Percentiles rank a stretch among this genome's conserved stretches.
Evolutionary conservation across 1,284 basidiomycete species (phyloP).

Genomic region (Rhodotorula sp.): DNA sequence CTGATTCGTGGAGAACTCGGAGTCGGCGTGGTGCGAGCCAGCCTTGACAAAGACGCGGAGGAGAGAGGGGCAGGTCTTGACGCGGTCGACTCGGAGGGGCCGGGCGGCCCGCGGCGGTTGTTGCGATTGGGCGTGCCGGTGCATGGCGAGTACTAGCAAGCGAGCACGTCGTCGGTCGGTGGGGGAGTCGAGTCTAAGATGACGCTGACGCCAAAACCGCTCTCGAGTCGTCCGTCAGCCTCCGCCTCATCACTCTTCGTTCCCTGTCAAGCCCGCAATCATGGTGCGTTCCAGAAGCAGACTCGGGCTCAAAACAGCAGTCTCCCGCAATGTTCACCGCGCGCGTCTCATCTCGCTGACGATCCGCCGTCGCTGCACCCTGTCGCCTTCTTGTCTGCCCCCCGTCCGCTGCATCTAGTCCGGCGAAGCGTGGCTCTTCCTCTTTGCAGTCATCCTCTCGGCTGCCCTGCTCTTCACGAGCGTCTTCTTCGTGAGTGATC

Average conservation of each 20-base stretch:
- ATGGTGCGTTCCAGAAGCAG: background rate
- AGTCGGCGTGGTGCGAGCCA: slow-evolving; percentile 23
- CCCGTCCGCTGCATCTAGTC: slow-evolving; percentile 11
- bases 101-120: background rate
- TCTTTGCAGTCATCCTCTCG: slow-evolving; percentile 33
- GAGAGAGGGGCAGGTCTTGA: slow-evolving; percentile 41
- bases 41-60: slow-evolving; percentile 39
- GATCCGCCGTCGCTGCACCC: background rate
- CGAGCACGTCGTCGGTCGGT: background rate
- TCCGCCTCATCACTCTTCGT: background rate
- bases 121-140: background rate
- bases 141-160: background rate
- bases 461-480: slow-evolving; percentile 84
- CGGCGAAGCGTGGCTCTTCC: slow-evolving; percentile 43
- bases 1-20: slow-evolving; percentile 18
- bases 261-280: background rate
- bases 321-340: background rate
- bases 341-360: background rate
- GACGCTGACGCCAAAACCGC: background rate
- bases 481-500: slow-evolving; percentile 85
- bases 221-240: background rate
- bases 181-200: background rate
- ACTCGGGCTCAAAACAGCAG: background rate
- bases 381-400: background rate
- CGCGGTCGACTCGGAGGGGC: slow-evolving; percentile 22